Percentiles rank a stretch among this genome's conserved stretches.
phyloP scores from a whole-genome alignment of 2,329 filamentous ascomycete species.

The Cyphellophora europaea region DNA sequence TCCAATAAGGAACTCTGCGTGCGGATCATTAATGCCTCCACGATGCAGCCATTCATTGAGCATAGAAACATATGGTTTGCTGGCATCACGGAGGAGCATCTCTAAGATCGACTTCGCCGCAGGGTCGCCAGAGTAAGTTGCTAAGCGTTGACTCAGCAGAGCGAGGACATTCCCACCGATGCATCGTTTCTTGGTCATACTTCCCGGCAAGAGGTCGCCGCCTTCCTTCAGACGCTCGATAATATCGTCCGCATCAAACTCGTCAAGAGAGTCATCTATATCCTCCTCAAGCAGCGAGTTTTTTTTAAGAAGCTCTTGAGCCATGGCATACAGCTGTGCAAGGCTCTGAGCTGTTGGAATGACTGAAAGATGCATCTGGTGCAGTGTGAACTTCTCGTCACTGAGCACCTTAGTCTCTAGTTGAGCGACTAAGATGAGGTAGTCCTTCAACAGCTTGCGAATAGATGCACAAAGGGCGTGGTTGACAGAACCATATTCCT shows the following conservation, averaged over 20 bases:
- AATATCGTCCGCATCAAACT: constrained; percentile 81
- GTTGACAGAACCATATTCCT: constrained; percentile 89
- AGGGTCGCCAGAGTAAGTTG: constrained; percentile 88
- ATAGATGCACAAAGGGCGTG: constrained; percentile 95
- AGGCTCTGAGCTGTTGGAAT: constrained; percentile 87
- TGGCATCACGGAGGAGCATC: constrained; percentile 74
- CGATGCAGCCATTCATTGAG: constrained; percentile 97
- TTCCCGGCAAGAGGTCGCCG: constrained; percentile 67
- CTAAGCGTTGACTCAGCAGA: constrained; percentile 71
- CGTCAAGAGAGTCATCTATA: constrained; percentile 59
- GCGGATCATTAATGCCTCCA: constrained; percentile 87
- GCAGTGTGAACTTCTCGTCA: constrained; percentile 79
- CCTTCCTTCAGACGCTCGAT: constrained; percentile 82
- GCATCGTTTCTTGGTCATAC: constrained; percentile 83
- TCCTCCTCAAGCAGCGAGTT: constrained; percentile 83
- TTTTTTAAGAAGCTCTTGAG: constrained; percentile 75
- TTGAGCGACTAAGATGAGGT: constrained; percentile 84
- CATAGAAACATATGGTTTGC: constrained; percentile 94
- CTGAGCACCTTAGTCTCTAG: constrained; percentile 88
- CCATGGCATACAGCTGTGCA: constrained; percentile 77
- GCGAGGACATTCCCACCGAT: constrained; percentile 95
- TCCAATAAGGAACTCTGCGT: constrained; percentile 87
- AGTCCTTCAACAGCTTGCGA: constrained; percentile 83
- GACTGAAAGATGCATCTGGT: constrained; percentile 85
- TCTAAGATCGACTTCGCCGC: constrained; percentile 75